Percentiles rank a stretch among this genome's conserved stretches.
Conservation (phyloP, 2,329 filamentous ascomycete species). For the Cordyceps cateniannulata region DNA sequence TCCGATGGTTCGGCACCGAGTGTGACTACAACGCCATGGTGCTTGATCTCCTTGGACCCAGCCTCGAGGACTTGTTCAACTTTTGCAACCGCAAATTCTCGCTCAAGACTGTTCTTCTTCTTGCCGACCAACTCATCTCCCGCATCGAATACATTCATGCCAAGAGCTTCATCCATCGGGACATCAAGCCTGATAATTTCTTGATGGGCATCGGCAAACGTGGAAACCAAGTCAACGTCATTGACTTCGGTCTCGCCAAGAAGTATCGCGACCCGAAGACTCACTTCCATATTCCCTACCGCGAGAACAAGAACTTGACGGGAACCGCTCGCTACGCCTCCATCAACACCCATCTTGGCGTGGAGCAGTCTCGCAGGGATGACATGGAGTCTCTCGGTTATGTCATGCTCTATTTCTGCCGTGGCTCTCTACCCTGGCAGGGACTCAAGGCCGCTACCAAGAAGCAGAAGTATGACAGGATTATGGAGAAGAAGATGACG, state of each 20-base stretch:
- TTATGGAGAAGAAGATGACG: conserved; percentile 99
- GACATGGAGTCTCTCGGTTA: conserved; percentile 99
- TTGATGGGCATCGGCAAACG: conserved; percentile 99
- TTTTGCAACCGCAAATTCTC: conserved; percentile 99
- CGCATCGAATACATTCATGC: conserved; percentile 99
- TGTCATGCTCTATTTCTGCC: conserved; percentile 99
- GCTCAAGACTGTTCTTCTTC: conserved; percentile 91
- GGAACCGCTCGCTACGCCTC: conserved; percentile 97
- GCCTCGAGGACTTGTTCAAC: conserved; percentile 97
- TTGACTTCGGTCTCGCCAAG: conserved; percentile 98
- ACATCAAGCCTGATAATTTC: conserved; percentile 99
- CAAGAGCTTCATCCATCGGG: conserved; percentile 98
- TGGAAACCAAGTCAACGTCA: conserved; percentile 98
- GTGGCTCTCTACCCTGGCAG: conserved; percentile 97
- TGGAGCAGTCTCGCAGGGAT: conserved; percentile 97
- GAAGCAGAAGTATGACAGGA: conserved; percentile 99
- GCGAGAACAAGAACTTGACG: conserved; percentile 99
- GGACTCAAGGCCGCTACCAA: conserved; percentile 97
- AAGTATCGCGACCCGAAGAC: conserved; percentile 99
- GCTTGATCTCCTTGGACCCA: conserved; percentile 89
- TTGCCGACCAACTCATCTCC: conserved; percentile 97
- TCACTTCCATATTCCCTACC: conserved; percentile 98
- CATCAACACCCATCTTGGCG: conserved; percentile 97
- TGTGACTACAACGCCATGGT: conserved; percentile 99
- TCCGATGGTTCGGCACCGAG: conserved; percentile 98